Percentiles rank a stretch among this genome's conserved stretches.
Conservation (phyloP, 129 eudicot genomes). For the Chrysanthemum makinoi region DNA sequence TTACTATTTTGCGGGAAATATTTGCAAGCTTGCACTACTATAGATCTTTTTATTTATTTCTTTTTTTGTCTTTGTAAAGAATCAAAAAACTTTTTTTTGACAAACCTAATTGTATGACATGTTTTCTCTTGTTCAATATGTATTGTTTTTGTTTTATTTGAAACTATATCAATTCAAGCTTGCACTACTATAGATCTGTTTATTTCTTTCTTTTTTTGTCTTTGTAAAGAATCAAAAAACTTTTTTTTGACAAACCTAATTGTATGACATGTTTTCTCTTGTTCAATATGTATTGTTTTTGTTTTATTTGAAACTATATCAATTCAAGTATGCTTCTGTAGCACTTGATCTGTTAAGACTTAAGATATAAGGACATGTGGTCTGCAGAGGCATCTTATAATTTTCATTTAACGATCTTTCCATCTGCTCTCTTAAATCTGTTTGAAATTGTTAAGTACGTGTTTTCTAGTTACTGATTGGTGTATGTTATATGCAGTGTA, state of each 20-base stretch:
- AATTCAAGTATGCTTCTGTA: too few species aligned
- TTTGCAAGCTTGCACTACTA: background rate
- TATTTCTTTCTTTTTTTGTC: background rate
- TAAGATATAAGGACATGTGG: background rate
- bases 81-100: too few species aligned
- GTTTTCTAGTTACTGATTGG: background rate
- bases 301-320: too few species aligned
- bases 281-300: too few species aligned
- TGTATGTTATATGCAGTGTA: slow-evolving; percentile 62
- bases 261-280: too few species aligned
- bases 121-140: too few species aligned
- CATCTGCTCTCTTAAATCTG: background rate
- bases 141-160: too few species aligned
- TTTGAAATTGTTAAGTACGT: background rate
- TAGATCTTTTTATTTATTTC: background rate
- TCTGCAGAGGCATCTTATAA: background rate
- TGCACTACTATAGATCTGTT: background rate
- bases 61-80: background rate
- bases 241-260: too few species aligned
- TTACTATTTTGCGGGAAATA: background rate
- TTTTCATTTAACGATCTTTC: background rate
- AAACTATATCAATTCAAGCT: background rate
- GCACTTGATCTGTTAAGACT: too few species aligned
- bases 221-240: background rate
- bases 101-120: too few species aligned